Percentiles rank a stretch among this genome's conserved stretches.
phyloP scores from a whole-genome alignment of 495 filamentous ascomycete genomes.

The Aspergillus sclerotiicarbonarius region DNA sequence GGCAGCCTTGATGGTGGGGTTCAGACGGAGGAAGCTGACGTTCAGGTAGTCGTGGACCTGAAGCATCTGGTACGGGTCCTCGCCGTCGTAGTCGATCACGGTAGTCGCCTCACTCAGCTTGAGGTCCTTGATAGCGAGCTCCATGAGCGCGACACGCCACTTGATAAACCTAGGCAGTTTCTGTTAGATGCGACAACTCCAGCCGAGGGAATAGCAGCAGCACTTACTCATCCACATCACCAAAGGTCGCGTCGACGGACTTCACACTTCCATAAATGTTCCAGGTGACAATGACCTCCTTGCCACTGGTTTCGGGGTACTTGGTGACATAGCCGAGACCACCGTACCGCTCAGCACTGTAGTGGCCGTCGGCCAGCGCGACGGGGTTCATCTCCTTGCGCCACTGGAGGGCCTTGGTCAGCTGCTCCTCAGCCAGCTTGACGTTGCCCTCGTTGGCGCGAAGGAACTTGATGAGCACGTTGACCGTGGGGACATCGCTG shows the following conservation, averaged over 20 bases:
- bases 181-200: slow-evolving; percentile 4
- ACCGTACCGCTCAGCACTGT: slow-evolving; percentile 49
- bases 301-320: slow-evolving; percentile 42
- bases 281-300: slow-evolving; percentile 63
- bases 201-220: not conserved
- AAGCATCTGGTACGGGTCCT: slow-evolving; percentile 81
- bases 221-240: slow-evolving; percentile 70
- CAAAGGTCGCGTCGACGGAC: slow-evolving; percentile 69
- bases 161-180: slow-evolving; percentile 62
- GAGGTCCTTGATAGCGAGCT: slow-evolving; percentile 69
- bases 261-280: slow-evolving; percentile 85
- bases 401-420: slow-evolving; percentile 77
- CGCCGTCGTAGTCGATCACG: slow-evolving; percentile 68
- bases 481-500: slow-evolving; percentile 65
- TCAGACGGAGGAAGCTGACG: slow-evolving; percentile 74
- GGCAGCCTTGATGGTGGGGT: slow-evolving; percentile 65
- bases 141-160: slow-evolving; percentile 87
- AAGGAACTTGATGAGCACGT: slow-evolving; percentile 87
- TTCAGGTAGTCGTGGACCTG: slow-evolving; percentile 90
- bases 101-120: slow-evolving; percentile 61
- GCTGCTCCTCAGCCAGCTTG: slow-evolving; percentile 67
- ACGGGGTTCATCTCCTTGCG: slow-evolving; percentile 61
- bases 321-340: slow-evolving; percentile 55
- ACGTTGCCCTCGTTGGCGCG: slow-evolving; percentile 80
- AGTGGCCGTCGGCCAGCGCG: slow-evolving; percentile 38